Evolutionary conservation across 1,284 basidiomycete species (phyloP).

Genomic region (Coriolopsis trogii): DNA sequence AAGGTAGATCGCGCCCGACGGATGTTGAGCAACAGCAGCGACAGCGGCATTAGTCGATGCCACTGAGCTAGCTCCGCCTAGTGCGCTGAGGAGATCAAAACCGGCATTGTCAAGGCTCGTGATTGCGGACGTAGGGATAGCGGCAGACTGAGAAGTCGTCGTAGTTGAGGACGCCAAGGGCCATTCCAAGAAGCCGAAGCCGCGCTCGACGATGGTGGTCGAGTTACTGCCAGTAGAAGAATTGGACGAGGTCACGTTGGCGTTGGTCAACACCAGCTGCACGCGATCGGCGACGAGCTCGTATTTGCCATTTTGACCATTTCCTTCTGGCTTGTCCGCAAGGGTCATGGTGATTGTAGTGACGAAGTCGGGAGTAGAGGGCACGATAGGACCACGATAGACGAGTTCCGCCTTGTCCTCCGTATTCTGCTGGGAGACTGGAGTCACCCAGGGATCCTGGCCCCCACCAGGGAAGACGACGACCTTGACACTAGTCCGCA

Average conservation of each 20-base stretch:
- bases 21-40: slow-evolving; percentile 64
- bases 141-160: slow-evolving; percentile 59
- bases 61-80: slow-evolving; percentile 48
- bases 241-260: slow-evolving; percentile 42
- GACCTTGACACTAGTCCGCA: slow-evolving; percentile 83
- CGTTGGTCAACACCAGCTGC: slow-evolving; percentile 72
- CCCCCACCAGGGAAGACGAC: slow-evolving; percentile 80
- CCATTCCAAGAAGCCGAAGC: slow-evolving; percentile 85
- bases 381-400: slow-evolving; percentile 84
- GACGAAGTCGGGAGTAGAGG: slow-evolving; percentile 71
- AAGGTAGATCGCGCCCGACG: slow-evolving; percentile 69
- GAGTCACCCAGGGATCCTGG: slow-evolving; percentile 64
- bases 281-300: slow-evolving; percentile 83
- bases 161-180: slow-evolving; percentile 47
- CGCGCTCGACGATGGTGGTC: slow-evolving; percentile 38
- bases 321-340: slow-evolving; percentile 59
- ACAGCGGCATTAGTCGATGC: slow-evolving; percentile 42
- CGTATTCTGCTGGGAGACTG: slow-evolving; percentile 75
- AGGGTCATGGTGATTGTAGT: slow-evolving; percentile 77
- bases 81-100: slow-evolving; percentile 55
- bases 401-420: slow-evolving; percentile 66
- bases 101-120: slow-evolving; percentile 71
- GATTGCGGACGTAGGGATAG: slow-evolving; percentile 71
- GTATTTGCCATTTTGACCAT: slow-evolving; percentile 67
- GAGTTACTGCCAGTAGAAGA: slow-evolving; percentile 36